Evolutionary conservation across 768 basidiomycete genomes (phyloP).

Genomic region (Russula lepida): DNA sequence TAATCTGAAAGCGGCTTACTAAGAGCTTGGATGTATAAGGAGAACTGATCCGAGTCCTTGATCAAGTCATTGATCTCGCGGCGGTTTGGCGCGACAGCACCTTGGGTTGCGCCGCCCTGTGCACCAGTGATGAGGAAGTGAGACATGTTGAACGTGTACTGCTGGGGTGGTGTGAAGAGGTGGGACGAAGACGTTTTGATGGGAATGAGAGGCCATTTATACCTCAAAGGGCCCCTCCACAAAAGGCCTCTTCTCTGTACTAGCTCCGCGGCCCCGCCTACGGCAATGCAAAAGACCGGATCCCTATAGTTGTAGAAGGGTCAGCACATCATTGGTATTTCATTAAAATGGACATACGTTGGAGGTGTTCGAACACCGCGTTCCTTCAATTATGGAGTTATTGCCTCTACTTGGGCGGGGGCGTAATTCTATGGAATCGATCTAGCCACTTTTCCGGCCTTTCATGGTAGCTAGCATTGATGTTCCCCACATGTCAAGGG

Average conservation of each 20-base stretch:
- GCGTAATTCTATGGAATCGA: neutral
- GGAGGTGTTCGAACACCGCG: neutral
- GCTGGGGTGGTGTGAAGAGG: neutral
- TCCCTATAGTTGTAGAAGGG: neutral
- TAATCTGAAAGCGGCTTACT: constrained; percentile 27
- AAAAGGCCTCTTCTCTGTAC: neutral
- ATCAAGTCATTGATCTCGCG: constrained; percentile 23
- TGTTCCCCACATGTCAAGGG: neutral
- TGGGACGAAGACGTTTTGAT: neutral
- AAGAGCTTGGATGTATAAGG: constrained; percentile 43
- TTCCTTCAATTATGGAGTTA: neutral
- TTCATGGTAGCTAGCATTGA: neutral
- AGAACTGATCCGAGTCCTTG: constrained; percentile 37
- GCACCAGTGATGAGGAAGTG: constrained; percentile 5
- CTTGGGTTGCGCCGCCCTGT: neutral
- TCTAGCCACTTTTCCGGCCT: neutral
- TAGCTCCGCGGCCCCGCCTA: neutral
- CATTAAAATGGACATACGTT: neutral
- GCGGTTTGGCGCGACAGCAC: constrained; percentile 8
- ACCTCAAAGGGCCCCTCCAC: neutral
- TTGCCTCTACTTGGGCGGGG: neutral
- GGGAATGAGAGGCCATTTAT: neutral
- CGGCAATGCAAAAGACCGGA: neutral
- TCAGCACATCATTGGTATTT: neutral
- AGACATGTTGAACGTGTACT: neutral